A percentile compares a stretch with the other conserved stretches of the same genome.
Evolutionary conservation across 495 filamentous ascomycete genomes (phyloP).

Genomic region (Thozetella sp.): DNA sequence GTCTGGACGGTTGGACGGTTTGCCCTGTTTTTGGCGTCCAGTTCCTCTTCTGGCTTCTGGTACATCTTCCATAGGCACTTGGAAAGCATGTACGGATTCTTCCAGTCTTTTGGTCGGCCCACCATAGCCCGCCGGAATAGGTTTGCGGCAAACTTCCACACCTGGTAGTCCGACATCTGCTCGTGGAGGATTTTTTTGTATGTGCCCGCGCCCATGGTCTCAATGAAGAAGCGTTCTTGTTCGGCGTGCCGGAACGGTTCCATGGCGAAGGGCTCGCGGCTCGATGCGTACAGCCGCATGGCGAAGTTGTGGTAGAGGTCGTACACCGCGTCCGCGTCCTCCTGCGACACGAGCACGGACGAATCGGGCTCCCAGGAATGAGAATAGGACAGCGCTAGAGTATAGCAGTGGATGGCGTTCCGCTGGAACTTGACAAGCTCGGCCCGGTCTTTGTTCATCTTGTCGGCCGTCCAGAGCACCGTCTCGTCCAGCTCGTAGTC

Average conservation of each 20-base stretch:
- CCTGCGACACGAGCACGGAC: slow-evolving; percentile 40
- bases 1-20: slow-evolving; percentile 52
- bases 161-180: slow-evolving; percentile 72
- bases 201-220: slow-evolving; percentile 64
- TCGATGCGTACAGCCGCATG: slow-evolving; percentile 84
- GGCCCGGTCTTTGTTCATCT: slow-evolving; percentile 81
- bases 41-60: slow-evolving; percentile 54
- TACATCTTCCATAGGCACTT: slow-evolving; percentile 98
- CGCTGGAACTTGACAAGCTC: slow-evolving; percentile 80
- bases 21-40: slow-evolving; percentile 42
- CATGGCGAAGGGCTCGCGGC: slow-evolving; percentile 92
- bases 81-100: slow-evolving; percentile 86
- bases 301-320: slow-evolving; percentile 91
- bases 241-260: slow-evolving; percentile 75
- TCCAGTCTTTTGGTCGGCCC: slow-evolving; percentile 81
- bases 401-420: slow-evolving; percentile 88
- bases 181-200: slow-evolving; percentile 74
- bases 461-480: slow-evolving; percentile 93
- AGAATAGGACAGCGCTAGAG: slow-evolving; percentile 78
- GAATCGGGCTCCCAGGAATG: slow-evolving; percentile 64
- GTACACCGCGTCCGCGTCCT: slow-evolving; percentile 67
- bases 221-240: slow-evolving; percentile 76
- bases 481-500: slow-evolving; percentile 91
- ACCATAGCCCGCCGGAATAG: slow-evolving; percentile 77
- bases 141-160: slow-evolving; percentile 82